A percentile compares a stretch with the other conserved stretches of the same genome.
These are phyloP conservation scores for Shiraia bambusicola DNA, from an alignment of 2,329 filamentous ascomycete genomes.

Conservation along the genomic window DNA sequence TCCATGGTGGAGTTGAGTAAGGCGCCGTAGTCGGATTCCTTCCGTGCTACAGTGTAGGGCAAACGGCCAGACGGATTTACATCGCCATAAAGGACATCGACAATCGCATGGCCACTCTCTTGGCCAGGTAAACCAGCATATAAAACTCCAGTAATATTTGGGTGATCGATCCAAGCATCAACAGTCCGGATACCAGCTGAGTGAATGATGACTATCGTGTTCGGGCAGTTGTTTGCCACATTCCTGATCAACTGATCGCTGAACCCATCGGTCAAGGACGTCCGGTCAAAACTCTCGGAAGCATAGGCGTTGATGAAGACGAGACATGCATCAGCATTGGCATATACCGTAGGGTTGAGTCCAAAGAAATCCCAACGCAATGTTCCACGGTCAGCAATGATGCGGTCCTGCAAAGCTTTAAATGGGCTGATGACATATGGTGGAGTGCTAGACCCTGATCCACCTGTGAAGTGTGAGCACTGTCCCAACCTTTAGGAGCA, in stretches of 20 bases:
- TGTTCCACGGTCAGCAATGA: conserved; percentile 32
- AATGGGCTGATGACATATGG: conserved; percentile 46
- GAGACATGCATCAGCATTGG: conserved; percentile 48
- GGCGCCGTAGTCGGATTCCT: conserved; percentile 66
- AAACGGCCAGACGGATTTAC: conserved; percentile 73
- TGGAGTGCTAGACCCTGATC: conserved; percentile 44
- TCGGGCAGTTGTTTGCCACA: conserved; percentile 50
- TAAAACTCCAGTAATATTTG: conserved; percentile 78
- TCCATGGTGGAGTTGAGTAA: conserved; percentile 52
- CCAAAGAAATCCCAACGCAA: conserved; percentile 41
- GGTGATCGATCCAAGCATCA: conserved; percentile 69
- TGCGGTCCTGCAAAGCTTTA: conserved; percentile 41
- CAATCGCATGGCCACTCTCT: conserved; percentile 74
- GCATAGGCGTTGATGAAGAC: conserved; percentile 61
- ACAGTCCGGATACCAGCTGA: conserved; percentile 65
- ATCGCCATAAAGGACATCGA: conserved; percentile 76
- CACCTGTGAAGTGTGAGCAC: conserved; percentile 45
- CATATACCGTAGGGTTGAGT: conserved; percentile 32
- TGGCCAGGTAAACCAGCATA: conserved; percentile 80
- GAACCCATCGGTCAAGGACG: conserved; percentile 19
- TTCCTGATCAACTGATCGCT: conserved; percentile 45
- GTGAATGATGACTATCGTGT: conserved; percentile 53
- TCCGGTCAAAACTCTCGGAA: conserved; percentile 36
- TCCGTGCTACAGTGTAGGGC: conserved; percentile 75
- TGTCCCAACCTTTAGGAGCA: conserved; percentile 39